Evolutionary conservation across 768 basidiomycete genomes (phyloP), one percentile per base, ranked within the genome.

Genomic region (Hirschioporus abietinus): DNA sequence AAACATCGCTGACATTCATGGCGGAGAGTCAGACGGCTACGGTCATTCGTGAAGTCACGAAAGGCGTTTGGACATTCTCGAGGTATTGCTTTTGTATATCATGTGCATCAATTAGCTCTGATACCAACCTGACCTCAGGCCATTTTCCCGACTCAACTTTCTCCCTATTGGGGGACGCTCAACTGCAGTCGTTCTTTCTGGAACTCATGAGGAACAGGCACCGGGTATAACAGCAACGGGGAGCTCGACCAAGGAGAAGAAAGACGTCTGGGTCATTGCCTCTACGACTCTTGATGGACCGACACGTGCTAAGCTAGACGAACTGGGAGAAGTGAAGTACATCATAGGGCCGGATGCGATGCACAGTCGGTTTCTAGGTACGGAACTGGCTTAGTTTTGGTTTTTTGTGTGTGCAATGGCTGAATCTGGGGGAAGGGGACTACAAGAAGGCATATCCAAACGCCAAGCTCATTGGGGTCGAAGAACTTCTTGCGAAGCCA

Each of bases 161-260:
- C 70, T 93, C 18, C 91, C 92, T 3, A 78, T 95, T 30, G 95
- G 95, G 0, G 93, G 93, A 23, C 81, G 95, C 60, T 88, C 92
- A 7, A 96, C 93, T 0, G 95, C 93, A 0, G 80, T 96, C 71
- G 86, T 82, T 75, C 80, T 95, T 25, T 76, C 77, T 52, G 82
- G 84, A 63, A 15, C 42, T 12, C 5, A 2, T 52, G 42, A 20
- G 42, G 42, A 12, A 12, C 12, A 12, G 42, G 42, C 12, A 52
- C 20, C 42, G 42, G 42, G 42, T 20, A 52, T 10, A 15, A 52
- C 42, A 52, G 1, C 42, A 30, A 30, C 30, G 8, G 30, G 30
- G 30, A 2, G 30, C 42, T 52, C 42, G 15, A 52, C 2, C 12
- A 10, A 15, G 12, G 12, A 10, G 12, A 52, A 20, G 42, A 87